Evolutionary conservation across 2,329 filamentous ascomycete species (phyloP).

Genomic region (Elsinoe necatrix): DNA sequence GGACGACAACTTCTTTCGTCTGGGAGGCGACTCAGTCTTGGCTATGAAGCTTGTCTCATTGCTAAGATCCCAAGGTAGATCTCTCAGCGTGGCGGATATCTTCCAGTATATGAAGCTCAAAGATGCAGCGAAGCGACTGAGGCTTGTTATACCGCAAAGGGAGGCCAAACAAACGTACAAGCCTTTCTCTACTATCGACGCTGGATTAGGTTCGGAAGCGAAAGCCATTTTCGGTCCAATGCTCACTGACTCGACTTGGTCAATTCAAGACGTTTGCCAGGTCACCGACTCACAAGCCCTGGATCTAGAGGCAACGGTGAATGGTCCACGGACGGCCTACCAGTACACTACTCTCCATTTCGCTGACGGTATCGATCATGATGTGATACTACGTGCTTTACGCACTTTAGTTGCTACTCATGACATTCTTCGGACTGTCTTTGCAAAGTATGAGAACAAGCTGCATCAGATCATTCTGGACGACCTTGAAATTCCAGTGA

Average conservation of each 20-base stretch:
- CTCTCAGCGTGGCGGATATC: slow-evolving; percentile 48
- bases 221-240: slow-evolving; percentile 41
- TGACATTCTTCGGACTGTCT: slow-evolving; percentile 47
- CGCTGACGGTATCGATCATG: slow-evolving; percentile 41
- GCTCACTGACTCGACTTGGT: slow-evolving; percentile 38
- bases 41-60: slow-evolving; percentile 55
- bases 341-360: slow-evolving; percentile 60
- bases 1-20: slow-evolving; percentile 52
- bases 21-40: slow-evolving; percentile 52
- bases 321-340: slow-evolving; percentile 51
- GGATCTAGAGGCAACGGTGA: slow-evolving; percentile 47
- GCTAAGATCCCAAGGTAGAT: slow-evolving; percentile 41
- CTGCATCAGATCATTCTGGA: slow-evolving; percentile 35
- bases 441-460: slow-evolving; percentile 38
- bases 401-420: slow-evolving; percentile 46
- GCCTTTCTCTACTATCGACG: slow-evolving; percentile 25
- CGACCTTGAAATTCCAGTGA: slow-evolving; percentile 31
- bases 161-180: not conserved
- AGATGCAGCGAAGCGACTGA: slow-evolving; percentile 43
- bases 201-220: slow-evolving; percentile 36
- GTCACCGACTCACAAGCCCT: slow-evolving; percentile 23
- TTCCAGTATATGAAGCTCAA: slow-evolving; percentile 40
- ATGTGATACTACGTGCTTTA: slow-evolving; percentile 43
- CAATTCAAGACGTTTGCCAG: slow-evolving; percentile 24
- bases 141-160: not conserved